These are phyloP conservation scores for Phytophthora citrophthora DNA, from an alignment of 352 stramenopile species.

Conservation along the genomic window DNA sequence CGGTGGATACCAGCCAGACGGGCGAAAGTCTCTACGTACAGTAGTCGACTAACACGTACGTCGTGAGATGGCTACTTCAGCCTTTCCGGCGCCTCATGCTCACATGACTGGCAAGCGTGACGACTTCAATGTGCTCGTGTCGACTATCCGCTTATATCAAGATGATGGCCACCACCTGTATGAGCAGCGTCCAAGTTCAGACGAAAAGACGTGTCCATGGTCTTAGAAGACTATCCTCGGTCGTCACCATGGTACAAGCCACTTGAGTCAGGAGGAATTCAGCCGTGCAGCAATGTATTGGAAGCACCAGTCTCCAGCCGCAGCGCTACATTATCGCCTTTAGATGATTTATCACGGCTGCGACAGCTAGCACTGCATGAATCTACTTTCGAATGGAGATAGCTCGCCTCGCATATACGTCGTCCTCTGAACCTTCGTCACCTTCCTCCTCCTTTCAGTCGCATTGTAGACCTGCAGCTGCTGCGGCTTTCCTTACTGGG, in stretches of 20 bases:
- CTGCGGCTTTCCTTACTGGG: slow-evolving; percentile 14
- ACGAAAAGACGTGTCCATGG: slow-evolving; percentile 2
- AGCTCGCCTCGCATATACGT: not conserved
- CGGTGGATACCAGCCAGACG: slow-evolving; percentile 2
- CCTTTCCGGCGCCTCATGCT: not conserved
- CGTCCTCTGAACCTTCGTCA: not conserved
- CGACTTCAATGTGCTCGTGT: no score
- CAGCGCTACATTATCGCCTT: not conserved
- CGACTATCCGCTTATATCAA: not conserved
- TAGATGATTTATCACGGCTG: slow-evolving; percentile 19
- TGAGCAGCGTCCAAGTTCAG: not conserved
- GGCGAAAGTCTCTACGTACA: not conserved
- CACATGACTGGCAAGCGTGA: not conserved
- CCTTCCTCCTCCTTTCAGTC: not conserved
- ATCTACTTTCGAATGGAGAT: not conserved
- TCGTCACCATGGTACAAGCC: not conserved
- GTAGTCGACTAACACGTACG: slow-evolving; percentile 1
- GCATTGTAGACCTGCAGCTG: slow-evolving; percentile 17
- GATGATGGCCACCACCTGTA: slow-evolving; percentile 5
- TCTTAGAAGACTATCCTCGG: not conserved
- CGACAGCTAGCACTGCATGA: not conserved
- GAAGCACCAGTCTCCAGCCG: not conserved
- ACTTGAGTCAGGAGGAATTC: slow-evolving; percentile 7
- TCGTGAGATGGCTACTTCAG: slow-evolving; percentile 13
- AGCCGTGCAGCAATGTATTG: not conserved